Evolutionary conservation across 2,329 filamentous ascomycete species (phyloP).

Genomic region (Colletotrichum horii): DNA sequence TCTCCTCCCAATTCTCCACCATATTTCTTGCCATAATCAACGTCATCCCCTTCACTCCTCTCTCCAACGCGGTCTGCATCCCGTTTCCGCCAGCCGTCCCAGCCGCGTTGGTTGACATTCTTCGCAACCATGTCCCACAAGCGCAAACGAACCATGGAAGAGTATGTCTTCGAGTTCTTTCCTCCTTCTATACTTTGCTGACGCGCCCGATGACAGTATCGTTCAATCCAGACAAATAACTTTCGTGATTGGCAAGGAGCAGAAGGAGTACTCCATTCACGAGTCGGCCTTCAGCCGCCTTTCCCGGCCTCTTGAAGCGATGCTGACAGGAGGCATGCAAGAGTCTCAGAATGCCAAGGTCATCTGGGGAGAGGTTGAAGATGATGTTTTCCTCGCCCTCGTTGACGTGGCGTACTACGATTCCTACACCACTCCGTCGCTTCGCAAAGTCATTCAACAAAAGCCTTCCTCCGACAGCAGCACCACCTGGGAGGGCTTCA

Average conservation of each 20-base stretch:
- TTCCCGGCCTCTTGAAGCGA: background rate
- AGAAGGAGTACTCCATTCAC: background rate
- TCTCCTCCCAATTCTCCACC: background rate
- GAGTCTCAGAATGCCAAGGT: background rate
- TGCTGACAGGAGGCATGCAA: background rate
- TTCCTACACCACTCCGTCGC: background rate
- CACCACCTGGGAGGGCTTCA: background rate
- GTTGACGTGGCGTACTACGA: background rate
- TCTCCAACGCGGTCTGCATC: background rate
- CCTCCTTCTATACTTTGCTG: fast-evolving
- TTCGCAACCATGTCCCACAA: background rate
- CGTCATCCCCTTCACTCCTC: too few relatives aligned
- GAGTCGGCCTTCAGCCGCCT: background rate
- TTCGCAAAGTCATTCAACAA: background rate
- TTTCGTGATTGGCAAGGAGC: background rate
- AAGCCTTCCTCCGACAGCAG: background rate
- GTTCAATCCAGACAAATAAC: background rate
- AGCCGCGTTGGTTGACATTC: background rate
- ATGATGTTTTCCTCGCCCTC: background rate
- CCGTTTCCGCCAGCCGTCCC: background rate
- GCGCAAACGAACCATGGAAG: background rate
- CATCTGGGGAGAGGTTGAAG: background rate
- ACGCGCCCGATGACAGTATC: background rate
- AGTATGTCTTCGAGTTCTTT: background rate
- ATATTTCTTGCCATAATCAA: background rate